phyloP scores from a whole-genome alignment of 805 yeast species.

The Schizosaccharomyces osmophilus region DNA sequence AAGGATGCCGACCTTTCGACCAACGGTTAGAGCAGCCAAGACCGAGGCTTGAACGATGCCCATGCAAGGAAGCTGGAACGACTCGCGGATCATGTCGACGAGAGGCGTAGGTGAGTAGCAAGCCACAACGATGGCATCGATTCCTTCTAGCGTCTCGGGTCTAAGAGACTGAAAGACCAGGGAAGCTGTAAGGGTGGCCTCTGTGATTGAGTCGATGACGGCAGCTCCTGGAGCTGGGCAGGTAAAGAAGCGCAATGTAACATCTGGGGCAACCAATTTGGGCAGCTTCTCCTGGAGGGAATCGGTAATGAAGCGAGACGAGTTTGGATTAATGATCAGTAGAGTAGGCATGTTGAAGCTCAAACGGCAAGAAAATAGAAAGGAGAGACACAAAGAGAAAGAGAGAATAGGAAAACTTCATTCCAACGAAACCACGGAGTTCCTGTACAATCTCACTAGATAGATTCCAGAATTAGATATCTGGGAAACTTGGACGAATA shows the following conservation, averaged over 20 bases:
- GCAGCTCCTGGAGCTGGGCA: not conserved
- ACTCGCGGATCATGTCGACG: slow-evolving; percentile 19
- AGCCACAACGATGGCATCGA: slow-evolving; percentile 27
- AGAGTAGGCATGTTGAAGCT: not conserved
- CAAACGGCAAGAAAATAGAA: not conserved
- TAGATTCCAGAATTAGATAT: too few species aligned
- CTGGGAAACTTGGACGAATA: too few species aligned
- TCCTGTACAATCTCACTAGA: too few species aligned
- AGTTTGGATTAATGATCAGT: not conserved
- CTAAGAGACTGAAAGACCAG: not conserved
- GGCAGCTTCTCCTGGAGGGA: not conserved
- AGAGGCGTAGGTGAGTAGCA: slow-evolving; percentile 48
- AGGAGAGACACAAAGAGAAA: not conserved
- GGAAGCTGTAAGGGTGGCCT: not conserved
- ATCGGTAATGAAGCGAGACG: not conserved
- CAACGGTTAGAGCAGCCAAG: slow-evolving; percentile 12
- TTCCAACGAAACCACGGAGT: too few species aligned
- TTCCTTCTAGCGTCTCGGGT: not conserved
- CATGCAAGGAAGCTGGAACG: slow-evolving; percentile 23
- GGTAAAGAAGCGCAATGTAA: not conserved
- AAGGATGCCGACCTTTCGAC: slow-evolving; percentile 26
- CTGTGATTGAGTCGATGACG: not conserved
- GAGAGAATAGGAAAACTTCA: not conserved
- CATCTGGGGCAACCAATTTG: not conserved
- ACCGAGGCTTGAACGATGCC: slow-evolving; percentile 35